phyloP scores from a whole-genome alignment of 1,139 yeast species.

The Sugiyamaella japonica region DNA sequence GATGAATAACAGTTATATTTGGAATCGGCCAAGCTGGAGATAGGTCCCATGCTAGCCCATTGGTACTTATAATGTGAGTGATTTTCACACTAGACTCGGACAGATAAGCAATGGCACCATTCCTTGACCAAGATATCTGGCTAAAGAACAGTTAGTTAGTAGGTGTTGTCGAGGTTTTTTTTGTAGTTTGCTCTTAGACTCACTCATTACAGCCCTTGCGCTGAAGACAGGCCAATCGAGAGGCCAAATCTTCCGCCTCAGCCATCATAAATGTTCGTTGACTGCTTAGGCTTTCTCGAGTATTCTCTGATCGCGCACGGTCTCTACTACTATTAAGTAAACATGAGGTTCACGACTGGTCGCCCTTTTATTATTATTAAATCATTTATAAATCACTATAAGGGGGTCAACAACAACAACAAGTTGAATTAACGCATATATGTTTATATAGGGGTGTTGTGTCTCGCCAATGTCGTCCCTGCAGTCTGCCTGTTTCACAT shows the following conservation, averaged over 20 bases:
- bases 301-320: background rate
- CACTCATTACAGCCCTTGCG: constrained; percentile 25
- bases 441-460: background rate
- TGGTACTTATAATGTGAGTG: constrained; percentile 62
- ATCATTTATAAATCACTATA: too few relatives aligned
- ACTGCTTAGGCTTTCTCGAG: background rate
- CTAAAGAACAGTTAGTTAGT: constrained; percentile 22
- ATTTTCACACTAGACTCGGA: constrained; percentile 46
- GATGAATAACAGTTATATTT: constrained; percentile 27
- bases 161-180: too few relatives aligned
- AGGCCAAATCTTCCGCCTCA: background rate
- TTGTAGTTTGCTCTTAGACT: constrained; percentile 3
- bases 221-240: constrained; percentile 25
- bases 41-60: constrained; percentile 66
- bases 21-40: constrained; percentile 49
- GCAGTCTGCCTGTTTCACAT: background rate
- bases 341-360: background rate
- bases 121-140: constrained; percentile 68
- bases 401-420: too few relatives aligned
- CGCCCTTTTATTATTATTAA: background rate
- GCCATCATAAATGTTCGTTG: constrained; percentile 3
- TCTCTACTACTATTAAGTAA: background rate
- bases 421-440: background rate
- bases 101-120: constrained; percentile 70
- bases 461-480: too few relatives aligned